Conservation (phyloP, 2,329 filamentous ascomycete species). For the Cytospora piceae region DNA sequence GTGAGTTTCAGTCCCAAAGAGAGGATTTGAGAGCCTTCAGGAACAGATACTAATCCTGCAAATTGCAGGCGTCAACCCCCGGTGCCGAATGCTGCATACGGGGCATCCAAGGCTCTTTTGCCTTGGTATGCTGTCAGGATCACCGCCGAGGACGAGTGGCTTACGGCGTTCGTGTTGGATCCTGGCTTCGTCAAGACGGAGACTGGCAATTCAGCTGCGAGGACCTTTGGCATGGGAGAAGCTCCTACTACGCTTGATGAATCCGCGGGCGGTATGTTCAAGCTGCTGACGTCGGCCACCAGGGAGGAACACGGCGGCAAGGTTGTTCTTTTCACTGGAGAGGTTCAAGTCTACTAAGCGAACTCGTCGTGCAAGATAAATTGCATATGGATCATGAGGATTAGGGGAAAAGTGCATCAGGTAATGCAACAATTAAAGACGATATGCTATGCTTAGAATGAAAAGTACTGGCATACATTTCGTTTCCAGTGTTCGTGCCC, state of each 20-base stretch:
- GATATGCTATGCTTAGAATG: too few species aligned
- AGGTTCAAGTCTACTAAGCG: conserved; percentile 25
- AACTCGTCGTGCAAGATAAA: background rate
- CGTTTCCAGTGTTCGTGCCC: too few species aligned
- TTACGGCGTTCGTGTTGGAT: conserved; percentile 39
- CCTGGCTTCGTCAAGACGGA: conserved; percentile 22
- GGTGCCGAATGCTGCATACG: conserved; percentile 46
- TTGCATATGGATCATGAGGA: too few species aligned
- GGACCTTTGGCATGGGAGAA: conserved; percentile 22
- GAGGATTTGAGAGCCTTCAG: too few species aligned
- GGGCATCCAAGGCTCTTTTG: conserved; percentile 45
- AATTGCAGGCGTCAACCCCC: conserved; percentile 11
- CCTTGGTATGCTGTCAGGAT: conserved; percentile 40
- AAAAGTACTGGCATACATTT: too few species aligned
- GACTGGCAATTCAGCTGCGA: background rate
- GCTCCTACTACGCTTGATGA: conserved; percentile 27
- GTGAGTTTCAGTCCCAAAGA: conserved; percentile 23
- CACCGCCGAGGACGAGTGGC: conserved; percentile 40
- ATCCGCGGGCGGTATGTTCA: conserved; percentile 30
- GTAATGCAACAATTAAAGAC: too few species aligned
- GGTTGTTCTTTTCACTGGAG: conserved; percentile 32
- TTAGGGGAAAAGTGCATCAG: too few species aligned
- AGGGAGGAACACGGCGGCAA: conserved; percentile 35
- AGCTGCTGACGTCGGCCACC: conserved; percentile 29
- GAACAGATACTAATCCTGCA: background rate